Conservation (phyloP, 768 basidiomycete species). For the Tulasnella sp. region DNA sequence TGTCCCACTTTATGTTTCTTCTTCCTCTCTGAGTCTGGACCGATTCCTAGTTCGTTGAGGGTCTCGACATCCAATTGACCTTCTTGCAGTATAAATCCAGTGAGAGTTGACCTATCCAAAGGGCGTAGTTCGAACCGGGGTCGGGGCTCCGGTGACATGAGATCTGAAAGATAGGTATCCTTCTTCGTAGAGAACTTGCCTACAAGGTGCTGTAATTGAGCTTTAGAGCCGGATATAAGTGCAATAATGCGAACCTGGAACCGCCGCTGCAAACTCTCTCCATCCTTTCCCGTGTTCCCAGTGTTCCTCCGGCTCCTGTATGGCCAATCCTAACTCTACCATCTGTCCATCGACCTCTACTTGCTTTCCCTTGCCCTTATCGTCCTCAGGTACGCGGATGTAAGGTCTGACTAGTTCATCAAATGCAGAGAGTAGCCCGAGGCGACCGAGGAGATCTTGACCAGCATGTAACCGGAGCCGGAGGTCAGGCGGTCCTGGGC, state of each 20-base stretch:
- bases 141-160: not conserved
- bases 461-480: conserved; percentile 8
- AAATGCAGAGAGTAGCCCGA: conserved; percentile 11
- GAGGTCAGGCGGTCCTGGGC: conserved; percentile 9
- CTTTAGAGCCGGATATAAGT: no score
- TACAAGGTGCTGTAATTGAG: not conserved
- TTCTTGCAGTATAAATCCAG: conserved; percentile 11
- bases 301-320: not conserved
- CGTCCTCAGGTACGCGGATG: conserved; percentile 11
- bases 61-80: conserved; percentile 12
- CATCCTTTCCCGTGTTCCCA: conserved; percentile 12
- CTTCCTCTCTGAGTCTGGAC: conserved; percentile 13
- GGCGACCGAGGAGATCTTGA: conserved; percentile 13
- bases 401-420: conserved; percentile 12
- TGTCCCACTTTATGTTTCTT: conserved; percentile 11
- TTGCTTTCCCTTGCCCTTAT: conserved; percentile 14
- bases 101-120: conserved; percentile 2
- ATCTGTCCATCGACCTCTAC: conserved; percentile 4
- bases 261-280: conserved; percentile 2
- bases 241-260: not conserved
- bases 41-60: conserved; percentile 10
- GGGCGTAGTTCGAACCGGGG: not conserved
- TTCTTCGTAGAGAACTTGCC: conserved; percentile 14
- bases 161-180: conserved; percentile 12
- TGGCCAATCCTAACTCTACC: not conserved